Evolutionary conservation across 768 basidiomycete species (phyloP).

Genomic region (Leccinellum rugosiceps): DNA sequence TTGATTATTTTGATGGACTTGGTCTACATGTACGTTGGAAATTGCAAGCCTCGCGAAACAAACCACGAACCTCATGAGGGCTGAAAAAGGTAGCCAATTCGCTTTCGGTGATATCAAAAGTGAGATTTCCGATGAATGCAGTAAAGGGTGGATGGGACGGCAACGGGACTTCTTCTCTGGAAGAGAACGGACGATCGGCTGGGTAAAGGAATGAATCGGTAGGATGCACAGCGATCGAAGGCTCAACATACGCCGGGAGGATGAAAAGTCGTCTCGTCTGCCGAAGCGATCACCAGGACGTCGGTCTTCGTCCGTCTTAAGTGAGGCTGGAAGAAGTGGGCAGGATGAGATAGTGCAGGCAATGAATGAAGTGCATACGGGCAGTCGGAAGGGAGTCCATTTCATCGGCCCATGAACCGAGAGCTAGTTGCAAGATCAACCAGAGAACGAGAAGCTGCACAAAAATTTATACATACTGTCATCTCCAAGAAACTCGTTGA

Average conservation of each 20-base stretch:
- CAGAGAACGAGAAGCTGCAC: conserved; percentile 5
- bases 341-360: conserved; percentile 9
- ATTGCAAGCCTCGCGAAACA: background rate
- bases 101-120: conserved; percentile 84
- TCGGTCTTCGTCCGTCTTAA: conserved; percentile 64
- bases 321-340: conserved; percentile 50
- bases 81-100: conserved; percentile 83
- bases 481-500: conserved; percentile 92
- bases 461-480: conserved; percentile 50
- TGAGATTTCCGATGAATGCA: conserved; percentile 93
- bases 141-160: conserved; percentile 94
- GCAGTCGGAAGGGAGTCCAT: conserved; percentile 92
- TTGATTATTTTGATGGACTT: conserved; percentile 90
- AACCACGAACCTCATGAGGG: conserved; percentile 49
- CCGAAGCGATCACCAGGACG: conserved; percentile 53
- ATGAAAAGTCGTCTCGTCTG: conserved; percentile 62
- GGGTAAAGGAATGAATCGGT: conserved; percentile 12
- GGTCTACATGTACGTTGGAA: conserved; percentile 40
- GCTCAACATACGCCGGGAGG: conserved; percentile 53
- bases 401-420: conserved; percentile 98
- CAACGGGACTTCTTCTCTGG: conserved; percentile 92
- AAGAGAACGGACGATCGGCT: conserved; percentile 56
- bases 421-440: conserved; percentile 42
- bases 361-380: conserved; percentile 56
- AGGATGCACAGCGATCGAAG: conserved; percentile 3